Conservation (phyloP, 2,329 filamentous ascomycete genomes). For the Xylaria digitata region DNA sequence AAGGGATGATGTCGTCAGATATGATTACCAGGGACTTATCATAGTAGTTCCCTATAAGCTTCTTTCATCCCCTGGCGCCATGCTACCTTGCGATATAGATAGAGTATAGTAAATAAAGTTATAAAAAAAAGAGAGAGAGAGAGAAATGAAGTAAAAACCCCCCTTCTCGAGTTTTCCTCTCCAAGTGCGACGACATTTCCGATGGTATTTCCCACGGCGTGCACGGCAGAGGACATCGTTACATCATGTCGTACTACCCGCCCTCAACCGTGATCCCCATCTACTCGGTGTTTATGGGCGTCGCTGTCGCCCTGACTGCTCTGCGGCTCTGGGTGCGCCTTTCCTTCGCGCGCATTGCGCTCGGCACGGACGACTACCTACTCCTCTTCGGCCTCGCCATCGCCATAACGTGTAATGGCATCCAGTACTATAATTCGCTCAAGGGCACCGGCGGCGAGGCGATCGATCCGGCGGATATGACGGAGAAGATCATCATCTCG, state of each 20-base stretch:
- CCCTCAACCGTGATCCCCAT: slow-evolving; percentile 36
- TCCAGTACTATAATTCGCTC: slow-evolving; percentile 36
- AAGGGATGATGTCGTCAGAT: background rate
- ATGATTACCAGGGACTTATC: background rate
- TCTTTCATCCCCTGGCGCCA: background rate
- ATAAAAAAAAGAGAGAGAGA: no score
- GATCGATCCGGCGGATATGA: slow-evolving; percentile 25
- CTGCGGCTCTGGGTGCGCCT: slow-evolving; percentile 36
- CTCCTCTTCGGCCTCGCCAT: slow-evolving; percentile 31
- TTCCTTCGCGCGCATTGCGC: slow-evolving; percentile 24
- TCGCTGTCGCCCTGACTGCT: slow-evolving; percentile 32
- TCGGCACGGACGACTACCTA: slow-evolving; percentile 32
- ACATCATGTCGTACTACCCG: slow-evolving; percentile 34
- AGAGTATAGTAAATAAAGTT: no score
- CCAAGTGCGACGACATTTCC: no score
- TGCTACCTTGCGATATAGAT: background rate
- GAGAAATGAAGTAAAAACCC: slow-evolving; percentile 8
- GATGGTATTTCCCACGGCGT: no score
- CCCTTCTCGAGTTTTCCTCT: no score
- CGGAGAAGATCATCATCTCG: slow-evolving; percentile 28
- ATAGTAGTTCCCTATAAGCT: no score
- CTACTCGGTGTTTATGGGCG: slow-evolving; percentile 37
- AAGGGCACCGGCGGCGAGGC: slow-evolving; percentile 38
- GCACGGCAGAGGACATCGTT: background rate
- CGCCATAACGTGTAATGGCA: slow-evolving; percentile 33